phyloP scores from a whole-genome alignment of 345 rosid species.

The Turritis glabra region DNA sequence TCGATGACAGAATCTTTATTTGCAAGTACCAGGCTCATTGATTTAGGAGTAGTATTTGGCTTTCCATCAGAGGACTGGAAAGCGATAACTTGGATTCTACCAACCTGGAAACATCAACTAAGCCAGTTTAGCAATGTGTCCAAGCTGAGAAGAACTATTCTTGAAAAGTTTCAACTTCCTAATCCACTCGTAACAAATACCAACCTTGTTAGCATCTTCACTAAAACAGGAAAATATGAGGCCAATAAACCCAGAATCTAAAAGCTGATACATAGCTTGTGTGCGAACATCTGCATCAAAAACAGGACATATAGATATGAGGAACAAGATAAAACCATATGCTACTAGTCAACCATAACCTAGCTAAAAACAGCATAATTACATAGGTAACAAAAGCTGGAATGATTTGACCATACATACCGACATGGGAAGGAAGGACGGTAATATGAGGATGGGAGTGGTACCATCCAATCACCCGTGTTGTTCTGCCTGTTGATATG shows the following conservation, averaged over 20 bases:
- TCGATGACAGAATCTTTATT: constrained; percentile 62
- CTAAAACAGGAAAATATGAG: constrained; percentile 93
- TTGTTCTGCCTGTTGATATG: constrained; percentile 70
- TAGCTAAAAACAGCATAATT: not conserved
- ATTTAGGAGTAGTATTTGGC: constrained; percentile 50
- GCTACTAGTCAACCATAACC: constrained; percentile 2
- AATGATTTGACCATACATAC: constrained; percentile 41
- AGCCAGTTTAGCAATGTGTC: not conserved
- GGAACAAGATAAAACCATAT: not conserved
- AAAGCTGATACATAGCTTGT: constrained; percentile 97
- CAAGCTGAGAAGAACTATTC: not conserved
- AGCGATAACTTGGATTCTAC: constrained; percentile 96
- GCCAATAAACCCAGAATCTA: constrained; percentile 95
- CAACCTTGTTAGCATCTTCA: constrained; percentile 87
- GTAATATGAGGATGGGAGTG: constrained; percentile 99
- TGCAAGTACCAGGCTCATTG: constrained; percentile 51
- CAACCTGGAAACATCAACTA: constrained; percentile 60
- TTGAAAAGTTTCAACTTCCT: not conserved
- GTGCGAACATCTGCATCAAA: constrained; percentile 89
- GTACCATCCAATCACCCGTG: constrained; percentile 98
- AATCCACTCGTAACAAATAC: not conserved
- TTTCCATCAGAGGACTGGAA: constrained; percentile 96
- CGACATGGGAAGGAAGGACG: constrained; percentile 97
- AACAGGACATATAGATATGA: not conserved
- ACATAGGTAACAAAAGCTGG: not conserved